Evolutionary conservation across 2,329 filamentous ascomycete genomes (phyloP).

Genomic region (Aspergillus floridensis): DNA sequence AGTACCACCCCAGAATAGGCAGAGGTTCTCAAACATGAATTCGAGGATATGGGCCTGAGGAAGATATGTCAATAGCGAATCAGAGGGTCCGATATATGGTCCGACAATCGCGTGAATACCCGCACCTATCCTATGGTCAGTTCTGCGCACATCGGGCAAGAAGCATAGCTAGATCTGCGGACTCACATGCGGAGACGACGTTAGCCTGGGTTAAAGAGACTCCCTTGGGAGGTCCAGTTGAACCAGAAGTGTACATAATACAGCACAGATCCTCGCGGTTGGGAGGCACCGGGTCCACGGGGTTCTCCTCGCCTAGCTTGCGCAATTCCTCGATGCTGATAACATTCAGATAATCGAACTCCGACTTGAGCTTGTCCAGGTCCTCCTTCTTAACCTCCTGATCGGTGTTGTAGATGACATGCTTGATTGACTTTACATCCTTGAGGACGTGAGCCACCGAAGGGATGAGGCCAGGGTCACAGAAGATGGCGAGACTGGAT

Average conservation of each 20-base stretch:
- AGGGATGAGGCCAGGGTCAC: constrained; percentile 73
- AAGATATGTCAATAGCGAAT: constrained; percentile 83
- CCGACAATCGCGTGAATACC: constrained; percentile 78
- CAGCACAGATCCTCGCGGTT: constrained; percentile 76
- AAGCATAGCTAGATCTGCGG: not conserved
- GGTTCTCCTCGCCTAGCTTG: constrained; percentile 62
- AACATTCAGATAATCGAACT: constrained; percentile 53
- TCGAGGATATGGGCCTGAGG: constrained; percentile 95
- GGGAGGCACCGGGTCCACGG: constrained; percentile 68
- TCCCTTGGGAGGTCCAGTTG: constrained; percentile 85
- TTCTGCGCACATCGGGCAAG: not conserved
- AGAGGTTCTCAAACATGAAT: constrained; percentile 90
- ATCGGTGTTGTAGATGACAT: constrained; percentile 59
- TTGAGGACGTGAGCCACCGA: constrained; percentile 58
- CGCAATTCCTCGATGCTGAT: constrained; percentile 56
- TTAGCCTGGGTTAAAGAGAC: constrained; percentile 77
- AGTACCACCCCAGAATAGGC: constrained; percentile 82
- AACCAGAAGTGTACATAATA: constrained; percentile 80
- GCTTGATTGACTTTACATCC: constrained; percentile 55
- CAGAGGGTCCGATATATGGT: constrained; percentile 71
- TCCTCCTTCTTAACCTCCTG: constrained; percentile 52
- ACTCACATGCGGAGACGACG: constrained; percentile 72
- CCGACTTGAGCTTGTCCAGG: constrained; percentile 54
- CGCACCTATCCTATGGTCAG: constrained; percentile 56
- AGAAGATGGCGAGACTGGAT: constrained; percentile 76